Conservation (phyloP, 306 rosid species). For the Cucumis cinereus region DNA sequence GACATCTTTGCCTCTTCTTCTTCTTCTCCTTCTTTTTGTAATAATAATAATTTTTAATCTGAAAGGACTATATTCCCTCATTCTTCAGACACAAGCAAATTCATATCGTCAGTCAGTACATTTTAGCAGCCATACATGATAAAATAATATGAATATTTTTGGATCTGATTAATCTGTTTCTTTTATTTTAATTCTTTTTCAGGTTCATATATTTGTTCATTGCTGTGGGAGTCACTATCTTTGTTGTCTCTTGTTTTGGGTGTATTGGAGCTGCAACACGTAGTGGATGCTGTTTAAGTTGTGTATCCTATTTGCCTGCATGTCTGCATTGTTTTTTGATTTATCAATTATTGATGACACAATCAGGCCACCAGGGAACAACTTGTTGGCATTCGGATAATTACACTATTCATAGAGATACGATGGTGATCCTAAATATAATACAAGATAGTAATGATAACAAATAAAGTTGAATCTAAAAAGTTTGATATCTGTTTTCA, state of each 20-base stretch:
- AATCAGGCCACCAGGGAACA: neutral
- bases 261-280: constrained; percentile 63
- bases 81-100: neutral
- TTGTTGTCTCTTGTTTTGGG: constrained; percentile 73
- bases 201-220: constrained; percentile 89
- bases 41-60: neutral
- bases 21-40: neutral
- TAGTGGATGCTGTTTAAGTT: constrained; percentile 77
- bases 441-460: neutral
- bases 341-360: neutral
- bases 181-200: constrained; percentile 17
- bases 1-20: neutral
- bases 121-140: neutral
- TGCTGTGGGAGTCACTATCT: constrained; percentile 61
- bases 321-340: neutral
- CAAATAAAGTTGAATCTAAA: neutral
- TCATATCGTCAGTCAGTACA: neutral
- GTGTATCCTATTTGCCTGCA: constrained; percentile 54
- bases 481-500: neutral
- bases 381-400: neutral
- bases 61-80: neutral
- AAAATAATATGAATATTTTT: neutral
- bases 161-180: constrained; percentile 7
- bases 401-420: neutral
- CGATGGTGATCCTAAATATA: neutral